Evolutionary conservation across 2,329 filamentous ascomycete species (phyloP).

Genomic region (Ophiostoma sp.): DNA sequence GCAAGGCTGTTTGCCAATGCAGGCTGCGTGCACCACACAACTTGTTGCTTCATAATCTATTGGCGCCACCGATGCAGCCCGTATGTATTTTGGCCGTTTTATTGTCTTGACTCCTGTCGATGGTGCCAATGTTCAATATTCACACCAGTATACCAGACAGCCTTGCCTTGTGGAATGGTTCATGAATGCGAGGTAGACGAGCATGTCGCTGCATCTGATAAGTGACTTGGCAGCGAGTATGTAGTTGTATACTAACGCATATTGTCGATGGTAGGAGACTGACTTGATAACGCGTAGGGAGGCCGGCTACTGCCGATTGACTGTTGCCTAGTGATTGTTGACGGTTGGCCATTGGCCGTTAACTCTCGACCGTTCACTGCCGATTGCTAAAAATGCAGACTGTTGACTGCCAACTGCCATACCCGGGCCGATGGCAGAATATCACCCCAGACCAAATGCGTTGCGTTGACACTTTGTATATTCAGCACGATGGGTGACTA

Average conservation of each 20-base stretch:
- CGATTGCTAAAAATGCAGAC: neutral
- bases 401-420: neutral
- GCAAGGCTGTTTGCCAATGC: neutral
- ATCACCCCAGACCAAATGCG: neutral
- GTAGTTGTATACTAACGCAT: neutral
- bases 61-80: no score
- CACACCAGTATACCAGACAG: neutral
- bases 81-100: no score
- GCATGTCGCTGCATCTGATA: neutral
- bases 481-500: slow-evolving; percentile 1
- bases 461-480: neutral
- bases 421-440: neutral
- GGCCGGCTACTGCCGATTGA: no score
- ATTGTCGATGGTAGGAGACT: neutral
- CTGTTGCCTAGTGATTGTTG: neutral
- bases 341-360: neutral
- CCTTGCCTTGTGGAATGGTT: neutral
- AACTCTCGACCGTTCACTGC: neutral
- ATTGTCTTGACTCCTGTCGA: neutral
- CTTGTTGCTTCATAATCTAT: no score
- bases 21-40: neutral
- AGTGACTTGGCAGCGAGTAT: neutral
- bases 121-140: neutral
- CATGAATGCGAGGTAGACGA: neutral
- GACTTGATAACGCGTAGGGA: neutral